A percentile compares a stretch with the other conserved stretches of the same genome.
phyloP scores from a whole-genome alignment of 805 yeast species.

The Lachancea sp. region DNA sequence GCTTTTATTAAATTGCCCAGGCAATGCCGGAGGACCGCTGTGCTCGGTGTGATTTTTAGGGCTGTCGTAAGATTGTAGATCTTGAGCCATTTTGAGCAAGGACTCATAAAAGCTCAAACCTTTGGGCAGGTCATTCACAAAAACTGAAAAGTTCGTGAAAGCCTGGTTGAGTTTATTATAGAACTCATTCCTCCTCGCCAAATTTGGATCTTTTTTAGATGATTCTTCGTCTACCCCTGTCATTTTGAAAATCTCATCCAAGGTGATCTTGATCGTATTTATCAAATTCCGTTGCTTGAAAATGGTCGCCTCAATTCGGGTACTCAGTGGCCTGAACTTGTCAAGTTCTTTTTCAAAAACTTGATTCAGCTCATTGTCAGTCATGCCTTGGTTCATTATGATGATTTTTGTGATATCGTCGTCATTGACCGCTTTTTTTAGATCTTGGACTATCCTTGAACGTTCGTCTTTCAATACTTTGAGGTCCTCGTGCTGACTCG shows the following conservation, averaged over 20 bases:
- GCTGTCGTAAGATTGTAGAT: slow-evolving; percentile 9
- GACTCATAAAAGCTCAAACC: slow-evolving; percentile 61
- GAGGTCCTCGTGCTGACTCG: slow-evolving; percentile 54
- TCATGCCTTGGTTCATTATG: slow-evolving; percentile 54
- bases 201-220: slow-evolving; percentile 32
- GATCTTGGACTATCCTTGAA: slow-evolving; percentile 48
- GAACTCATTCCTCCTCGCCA: slow-evolving; percentile 31
- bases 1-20: slow-evolving; percentile 1
- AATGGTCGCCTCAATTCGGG: slow-evolving; percentile 62
- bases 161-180: slow-evolving; percentile 43
- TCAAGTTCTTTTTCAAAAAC: slow-evolving; percentile 66
- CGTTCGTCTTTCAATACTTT: slow-evolving; percentile 61
- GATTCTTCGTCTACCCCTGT: slow-evolving; percentile 41
- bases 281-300: slow-evolving; percentile 53
- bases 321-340: slow-evolving; percentile 65
- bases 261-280: slow-evolving; percentile 38
- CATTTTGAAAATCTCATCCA: slow-evolving; percentile 44
- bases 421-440: slow-evolving; percentile 62
- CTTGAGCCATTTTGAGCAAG: slow-evolving; percentile 27
- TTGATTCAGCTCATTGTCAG: slow-evolving; percentile 50
- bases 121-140: slow-evolving; percentile 50
- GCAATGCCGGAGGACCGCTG: not conserved
- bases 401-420: slow-evolving; percentile 82
- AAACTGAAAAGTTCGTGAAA: slow-evolving; percentile 51
- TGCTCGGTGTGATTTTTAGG: not conserved